Conservation (phyloP, 2,329 filamentous ascomycete genomes). For the Chaetomiaceae sp. region DNA sequence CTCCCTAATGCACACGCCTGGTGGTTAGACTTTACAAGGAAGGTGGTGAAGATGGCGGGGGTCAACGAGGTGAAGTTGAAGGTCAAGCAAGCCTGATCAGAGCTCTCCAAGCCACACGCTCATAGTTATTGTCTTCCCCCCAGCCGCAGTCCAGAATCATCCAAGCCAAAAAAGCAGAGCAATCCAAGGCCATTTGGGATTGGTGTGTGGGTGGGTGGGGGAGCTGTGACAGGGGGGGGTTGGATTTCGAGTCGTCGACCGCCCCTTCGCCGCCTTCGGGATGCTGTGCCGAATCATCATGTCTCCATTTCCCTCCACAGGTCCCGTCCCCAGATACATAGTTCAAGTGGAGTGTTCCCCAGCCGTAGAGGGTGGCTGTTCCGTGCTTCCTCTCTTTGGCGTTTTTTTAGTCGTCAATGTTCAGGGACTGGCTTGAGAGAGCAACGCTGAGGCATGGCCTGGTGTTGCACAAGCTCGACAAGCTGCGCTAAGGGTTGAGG, state of each 20-base stretch:
- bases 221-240: slow-evolving; percentile 7
- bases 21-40: too few relatives aligned
- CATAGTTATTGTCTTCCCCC: too few relatives aligned
- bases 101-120: neutral
- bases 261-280: too few relatives aligned
- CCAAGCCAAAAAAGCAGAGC: neutral
- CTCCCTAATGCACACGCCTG: neutral
- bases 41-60: neutral
- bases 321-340: too few relatives aligned
- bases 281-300: too few relatives aligned
- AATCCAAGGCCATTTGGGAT: slow-evolving; percentile 2
- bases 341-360: too few relatives aligned
- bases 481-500: neutral
- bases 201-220: slow-evolving; percentile 9
- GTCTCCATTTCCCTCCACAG: too few relatives aligned
- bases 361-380: too few relatives aligned
- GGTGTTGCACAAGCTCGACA: neutral
- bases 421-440: neutral
- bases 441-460: neutral
- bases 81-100: neutral
- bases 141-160: slow-evolving; percentile 6
- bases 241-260: neutral
- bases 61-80: neutral
- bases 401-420: too few relatives aligned
- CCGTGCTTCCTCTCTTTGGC: too few relatives aligned